phyloP scores from a whole-genome alignment of 805 yeast genomes.

The Starmerella sp. region DNA sequence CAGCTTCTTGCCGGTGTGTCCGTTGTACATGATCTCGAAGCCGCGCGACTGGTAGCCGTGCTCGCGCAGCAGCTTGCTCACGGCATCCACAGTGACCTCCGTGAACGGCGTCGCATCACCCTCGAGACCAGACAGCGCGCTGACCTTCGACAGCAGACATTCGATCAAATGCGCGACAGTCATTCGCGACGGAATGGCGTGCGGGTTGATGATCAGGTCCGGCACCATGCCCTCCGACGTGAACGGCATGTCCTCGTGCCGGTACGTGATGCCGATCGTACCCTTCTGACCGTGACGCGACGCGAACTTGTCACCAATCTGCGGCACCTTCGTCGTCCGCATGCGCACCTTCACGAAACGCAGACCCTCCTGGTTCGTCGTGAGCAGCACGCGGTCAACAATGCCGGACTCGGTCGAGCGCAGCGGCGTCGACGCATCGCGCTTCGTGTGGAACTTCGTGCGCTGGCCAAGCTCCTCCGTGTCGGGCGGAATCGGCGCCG shows the following conservation, averaged over 20 bases:
- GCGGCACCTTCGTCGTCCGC: conserved; percentile 98
- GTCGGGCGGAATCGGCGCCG: conserved; percentile 98
- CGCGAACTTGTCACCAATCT: conserved; percentile 98
- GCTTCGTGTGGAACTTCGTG: conserved; percentile 93
- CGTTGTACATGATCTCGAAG: conserved; percentile 96
- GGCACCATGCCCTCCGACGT: conserved; percentile 93
- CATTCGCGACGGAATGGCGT: conserved; percentile 99
- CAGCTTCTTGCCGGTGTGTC: conserved; percentile 95
- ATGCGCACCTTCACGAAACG: conserved; percentile 95
- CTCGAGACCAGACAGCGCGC: conserved; percentile 87
- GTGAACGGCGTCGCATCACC: conserved; percentile 99
- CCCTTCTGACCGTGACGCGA: conserved; percentile 99
- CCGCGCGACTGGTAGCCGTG: conserved; percentile 98
- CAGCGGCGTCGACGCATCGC: conserved; percentile 96
- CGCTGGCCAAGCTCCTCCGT: conserved; percentile 98
- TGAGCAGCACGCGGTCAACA: conserved; percentile 91
- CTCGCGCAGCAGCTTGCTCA: conserved; percentile 80
- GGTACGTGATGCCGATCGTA: conserved; percentile 97
- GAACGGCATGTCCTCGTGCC: conserved; percentile 99
- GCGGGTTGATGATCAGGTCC: conserved; percentile 94
- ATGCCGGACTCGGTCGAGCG: conserved; percentile 96
- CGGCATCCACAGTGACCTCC: conserved; percentile 95
- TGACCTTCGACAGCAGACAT: conserved; percentile 90
- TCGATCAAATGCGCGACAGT: conserved; percentile 99
- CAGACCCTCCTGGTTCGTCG: conserved; percentile 97